These are phyloP conservation scores for Ceratonia siliqua DNA, from an alignment of 306 rosid species.

Conservation along the genomic window DNA sequence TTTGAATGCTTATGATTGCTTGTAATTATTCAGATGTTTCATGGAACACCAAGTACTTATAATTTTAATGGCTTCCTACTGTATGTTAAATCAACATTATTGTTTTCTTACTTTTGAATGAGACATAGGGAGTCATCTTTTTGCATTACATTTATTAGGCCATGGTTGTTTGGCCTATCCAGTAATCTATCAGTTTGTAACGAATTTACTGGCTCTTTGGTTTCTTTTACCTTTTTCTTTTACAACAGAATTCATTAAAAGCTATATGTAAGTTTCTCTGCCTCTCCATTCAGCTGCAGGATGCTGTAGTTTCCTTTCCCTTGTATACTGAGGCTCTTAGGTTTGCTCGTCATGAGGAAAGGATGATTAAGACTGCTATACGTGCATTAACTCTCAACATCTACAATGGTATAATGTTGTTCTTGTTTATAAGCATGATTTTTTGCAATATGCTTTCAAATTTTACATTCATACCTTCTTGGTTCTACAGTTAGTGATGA, in stretches of 20 bases:
- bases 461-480: no score
- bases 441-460: constrained; percentile 37
- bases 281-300: background rate
- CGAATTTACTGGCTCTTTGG: background rate
- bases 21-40: constrained; percentile 64
- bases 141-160: constrained; percentile 23
- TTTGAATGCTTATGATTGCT: constrained; percentile 20
- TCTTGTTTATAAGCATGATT: constrained; percentile 26
- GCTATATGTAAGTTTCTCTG: background rate
- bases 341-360: constrained; percentile 75
- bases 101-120: constrained; percentile 16
- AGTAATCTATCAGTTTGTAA: background rate
- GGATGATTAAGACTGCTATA: constrained; percentile 79
- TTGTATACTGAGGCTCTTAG: constrained; percentile 75
- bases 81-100: constrained; percentile 16
- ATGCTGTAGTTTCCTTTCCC: constrained; percentile 76
- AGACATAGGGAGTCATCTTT: constrained; percentile 15
- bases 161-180: constrained; percentile 10
- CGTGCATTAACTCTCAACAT: constrained; percentile 72
- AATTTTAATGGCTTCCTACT: constrained; percentile 13
- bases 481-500: no score
- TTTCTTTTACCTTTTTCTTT: constrained; percentile 18
- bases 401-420: constrained; percentile 57
- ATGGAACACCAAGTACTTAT: constrained; percentile 78
- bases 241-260: constrained; percentile 22